These are phyloP conservation scores for Detonula confervacea DNA, from an alignment of 352 stramenopile genomes.

Conservation along the genomic window DNA sequence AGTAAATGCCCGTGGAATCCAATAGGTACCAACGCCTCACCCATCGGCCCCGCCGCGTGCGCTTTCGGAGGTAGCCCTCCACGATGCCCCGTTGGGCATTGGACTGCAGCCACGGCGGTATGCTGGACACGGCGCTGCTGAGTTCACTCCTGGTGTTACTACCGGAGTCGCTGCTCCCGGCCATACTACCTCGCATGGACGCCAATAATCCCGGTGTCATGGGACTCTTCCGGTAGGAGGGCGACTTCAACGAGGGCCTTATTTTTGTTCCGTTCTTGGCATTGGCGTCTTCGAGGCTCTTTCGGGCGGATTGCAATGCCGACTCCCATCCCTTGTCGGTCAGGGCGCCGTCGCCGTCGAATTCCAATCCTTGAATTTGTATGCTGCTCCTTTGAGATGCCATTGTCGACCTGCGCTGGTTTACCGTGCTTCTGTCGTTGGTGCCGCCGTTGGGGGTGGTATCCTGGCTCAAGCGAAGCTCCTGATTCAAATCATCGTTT, in stretches of 20 bases:
- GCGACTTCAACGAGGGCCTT: not conserved
- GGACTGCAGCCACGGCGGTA: constrained; percentile 14
- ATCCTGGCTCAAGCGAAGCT: not conserved
- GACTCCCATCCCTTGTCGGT: constrained; percentile 36
- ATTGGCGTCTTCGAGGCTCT: not conserved
- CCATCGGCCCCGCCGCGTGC: constrained; percentile 34
- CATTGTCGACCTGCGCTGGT: too few relatives aligned
- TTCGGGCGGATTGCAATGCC: constrained; percentile 18
- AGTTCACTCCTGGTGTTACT: not conserved
- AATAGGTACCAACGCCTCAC: constrained; percentile 36
- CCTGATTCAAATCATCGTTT: not conserved
- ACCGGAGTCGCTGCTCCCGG: not conserved
- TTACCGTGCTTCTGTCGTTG: too few relatives aligned
- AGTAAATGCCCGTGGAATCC: constrained; percentile 43
- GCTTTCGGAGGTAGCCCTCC: constrained; percentile 40
- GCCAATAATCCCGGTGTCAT: not conserved
- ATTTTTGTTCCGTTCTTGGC: not conserved
- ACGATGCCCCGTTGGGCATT: constrained; percentile 24
- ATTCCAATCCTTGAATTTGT: constrained; percentile 23
- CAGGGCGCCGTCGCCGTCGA: constrained; percentile 23
- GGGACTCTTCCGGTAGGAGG: not conserved
- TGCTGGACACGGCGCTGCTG: not conserved
- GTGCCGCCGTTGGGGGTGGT: too few relatives aligned
- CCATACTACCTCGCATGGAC: too few relatives aligned
- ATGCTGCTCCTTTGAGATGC: too few relatives aligned